Base-by-base conservation (phyloP, 2,329 filamentous ascomycete species). In the Aureobasidium sp. region DNA sequence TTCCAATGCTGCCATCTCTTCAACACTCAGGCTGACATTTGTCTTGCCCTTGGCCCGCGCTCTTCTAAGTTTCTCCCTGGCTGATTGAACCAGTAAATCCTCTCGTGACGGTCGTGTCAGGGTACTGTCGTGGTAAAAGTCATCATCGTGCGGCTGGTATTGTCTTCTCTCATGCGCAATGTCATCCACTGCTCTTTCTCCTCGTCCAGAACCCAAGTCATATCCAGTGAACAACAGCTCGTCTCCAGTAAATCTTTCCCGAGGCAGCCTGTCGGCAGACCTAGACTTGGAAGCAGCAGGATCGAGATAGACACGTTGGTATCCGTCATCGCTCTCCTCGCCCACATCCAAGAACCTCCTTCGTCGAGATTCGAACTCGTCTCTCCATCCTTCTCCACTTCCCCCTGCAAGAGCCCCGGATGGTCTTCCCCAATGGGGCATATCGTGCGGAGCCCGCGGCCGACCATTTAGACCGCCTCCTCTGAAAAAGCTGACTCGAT, bases 401-500 rank as follows among this genome's bases (percentile, higher is more conserved):
- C 47, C 61, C 2, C 52, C 61, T 53, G 64, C 66, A 68, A 59
- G 67, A 69, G 70, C 70, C 89, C 90, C 89, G 84, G 90, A 89
- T 94, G 91, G 91, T 97, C 93, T 97, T 97, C 92, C 93, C 93
- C 90, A 92, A 90, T 92, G 70, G 71, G 72, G 91, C 91, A 88
- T 87, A 82, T 80, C 79, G 78, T 82, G 79, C 80, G 92, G 93
- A 96, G 92, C 88, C 94, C 89, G 94, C 94, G 93, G 93, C 91
- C 93, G 94, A 97, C 92, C 92, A 95, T 84, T 87, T 97, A 99
- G 89, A 99, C 94, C 92, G 94, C 93, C 93, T 99, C 94, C 92
- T 95, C 94, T 84, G 93, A 97, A 97, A 99, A 99, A 97, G 92
- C 92, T 92, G 95, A 93, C 87, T 97, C 94, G 82, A 97, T 96